Evolutionary conservation across 2,329 filamentous ascomycete species (phyloP), one percentile per base, ranked within the genome.

Genomic region (Coleophoma cylindrospora): DNA sequence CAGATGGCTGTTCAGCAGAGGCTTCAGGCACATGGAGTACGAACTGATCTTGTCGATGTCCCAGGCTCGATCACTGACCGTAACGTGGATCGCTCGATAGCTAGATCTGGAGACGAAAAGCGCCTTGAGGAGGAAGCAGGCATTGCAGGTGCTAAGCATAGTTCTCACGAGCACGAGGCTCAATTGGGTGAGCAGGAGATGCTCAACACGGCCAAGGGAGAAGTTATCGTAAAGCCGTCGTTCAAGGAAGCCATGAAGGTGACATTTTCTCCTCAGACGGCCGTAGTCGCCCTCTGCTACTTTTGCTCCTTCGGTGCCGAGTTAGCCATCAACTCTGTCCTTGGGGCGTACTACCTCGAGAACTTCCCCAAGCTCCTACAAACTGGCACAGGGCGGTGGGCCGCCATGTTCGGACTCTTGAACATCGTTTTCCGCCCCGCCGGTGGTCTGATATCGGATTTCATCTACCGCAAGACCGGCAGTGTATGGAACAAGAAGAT

Each of bases 401-500:
- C 86, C 1, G 78, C 86, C 56, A 87, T 88, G 74, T 90, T 89
- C 64, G 87, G 86, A 22, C 83, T 90, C 49, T 76, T 89, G 57
- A 90, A 90, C 71, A 68, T 88, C 48, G 64, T 83, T 48, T 84
- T 80, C 37, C 76, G 87, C 1, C 86, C 87, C 0, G 66, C 84
- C 0, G 86, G 86, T 44, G 86, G 87, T 45, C 70, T 76, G 17
- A 56, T 79, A 19, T 68, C 74, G 9, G 81, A 83, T 59, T 9
- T 57, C 10, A 32, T 65, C 9, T 66, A 64, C 48, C 36, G 27
- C 33, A 40, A 45, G 40, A 48, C 46, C 47, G 70, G 73, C 44
- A 70, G 74, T 19, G 62, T 86, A 4, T 86, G 82, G 80, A 70
- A 71, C 2, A 87, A 87, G 73, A 87, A 87, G 65, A 65, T 76